Evolutionary conservation across 1,139 yeast genomes (phyloP).

Genomic region (Yamadazyma diddensiae): DNA sequence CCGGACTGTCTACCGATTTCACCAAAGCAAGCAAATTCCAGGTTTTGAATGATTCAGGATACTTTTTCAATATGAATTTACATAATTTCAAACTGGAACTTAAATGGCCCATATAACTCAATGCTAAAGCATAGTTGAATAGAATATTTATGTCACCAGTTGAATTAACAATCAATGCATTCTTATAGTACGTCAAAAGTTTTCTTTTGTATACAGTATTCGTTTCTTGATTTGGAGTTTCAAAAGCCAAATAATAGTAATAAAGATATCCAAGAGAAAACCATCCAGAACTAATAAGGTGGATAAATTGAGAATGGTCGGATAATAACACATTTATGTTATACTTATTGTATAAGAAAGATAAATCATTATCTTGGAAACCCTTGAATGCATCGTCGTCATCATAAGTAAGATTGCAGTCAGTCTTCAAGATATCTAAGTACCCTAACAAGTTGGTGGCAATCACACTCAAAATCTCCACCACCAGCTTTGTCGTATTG

Average conservation of each 20-base stretch:
- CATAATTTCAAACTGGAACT: slow-evolving; percentile 35
- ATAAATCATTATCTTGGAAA: slow-evolving; percentile 19
- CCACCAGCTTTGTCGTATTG: slow-evolving; percentile 22
- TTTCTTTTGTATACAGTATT: slow-evolving; percentile 18
- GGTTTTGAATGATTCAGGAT: slow-evolving; percentile 43
- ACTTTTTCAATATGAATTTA: slow-evolving; percentile 42
- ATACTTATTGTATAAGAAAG: slow-evolving; percentile 38
- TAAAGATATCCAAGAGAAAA: slow-evolving; percentile 34
- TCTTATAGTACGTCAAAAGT: slow-evolving; percentile 29
- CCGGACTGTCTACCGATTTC: slow-evolving; percentile 13
- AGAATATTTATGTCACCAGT: slow-evolving; percentile 32
- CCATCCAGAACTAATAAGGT: slow-evolving; percentile 39
- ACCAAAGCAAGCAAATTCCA: slow-evolving; percentile 43
- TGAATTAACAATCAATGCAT: slow-evolving; percentile 38
- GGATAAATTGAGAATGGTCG: slow-evolving; percentile 30
- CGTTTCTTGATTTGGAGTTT: slow-evolving; percentile 22
- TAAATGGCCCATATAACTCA: slow-evolving; percentile 28
- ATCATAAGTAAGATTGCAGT: slow-evolving; percentile 30
- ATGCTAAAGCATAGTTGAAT: slow-evolving; percentile 37
- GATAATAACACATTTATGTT: slow-evolving; percentile 31
- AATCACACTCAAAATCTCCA: slow-evolving; percentile 19
- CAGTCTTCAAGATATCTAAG: slow-evolving; percentile 21
- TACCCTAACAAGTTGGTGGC: slow-evolving; percentile 21
- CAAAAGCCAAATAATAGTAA: slow-evolving; percentile 28
- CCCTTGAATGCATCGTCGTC: slow-evolving; percentile 17